phyloP scores from a whole-genome alignment of 78 protist species.

The Pigoraptor vietnamica region DNA sequence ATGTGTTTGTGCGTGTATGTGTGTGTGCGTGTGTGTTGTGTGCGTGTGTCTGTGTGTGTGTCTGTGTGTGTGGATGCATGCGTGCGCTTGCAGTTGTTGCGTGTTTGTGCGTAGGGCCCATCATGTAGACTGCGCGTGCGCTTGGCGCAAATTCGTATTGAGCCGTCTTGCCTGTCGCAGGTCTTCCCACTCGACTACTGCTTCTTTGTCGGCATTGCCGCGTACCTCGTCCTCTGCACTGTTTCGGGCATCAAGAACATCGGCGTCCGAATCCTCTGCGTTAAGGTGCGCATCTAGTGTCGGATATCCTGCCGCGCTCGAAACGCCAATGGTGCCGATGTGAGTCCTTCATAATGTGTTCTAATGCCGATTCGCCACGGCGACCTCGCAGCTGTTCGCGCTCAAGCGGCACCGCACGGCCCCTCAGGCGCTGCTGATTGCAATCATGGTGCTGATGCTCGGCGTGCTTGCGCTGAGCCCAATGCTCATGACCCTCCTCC shows the following conservation, averaged over 20 bases:
- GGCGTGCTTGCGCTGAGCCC: background rate
- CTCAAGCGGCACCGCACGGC: background rate
- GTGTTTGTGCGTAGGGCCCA: no score
- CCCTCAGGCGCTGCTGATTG: background rate
- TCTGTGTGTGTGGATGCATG: no score
- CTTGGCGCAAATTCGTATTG: background rate
- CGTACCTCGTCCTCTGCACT: background rate
- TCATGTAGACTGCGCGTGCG: no score
- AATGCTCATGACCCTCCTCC: background rate
- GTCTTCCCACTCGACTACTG: background rate
- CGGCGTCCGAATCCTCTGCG: background rate
- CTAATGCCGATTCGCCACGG: no score
- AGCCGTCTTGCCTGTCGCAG: background rate
- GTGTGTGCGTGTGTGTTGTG: no score
- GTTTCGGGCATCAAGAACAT: background rate
- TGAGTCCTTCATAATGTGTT: no score
- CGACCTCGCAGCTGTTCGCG: background rate
- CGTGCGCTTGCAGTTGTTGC: no score
- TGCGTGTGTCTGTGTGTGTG: no score
- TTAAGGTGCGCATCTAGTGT: no score
- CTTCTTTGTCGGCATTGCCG: background rate
- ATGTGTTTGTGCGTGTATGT: no score
- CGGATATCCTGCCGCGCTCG: no score
- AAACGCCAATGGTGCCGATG: no score
- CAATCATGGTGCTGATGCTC: background rate